Base-by-base conservation (phyloP, 345 rosid species). In the Gossypium raimondii region DNA sequence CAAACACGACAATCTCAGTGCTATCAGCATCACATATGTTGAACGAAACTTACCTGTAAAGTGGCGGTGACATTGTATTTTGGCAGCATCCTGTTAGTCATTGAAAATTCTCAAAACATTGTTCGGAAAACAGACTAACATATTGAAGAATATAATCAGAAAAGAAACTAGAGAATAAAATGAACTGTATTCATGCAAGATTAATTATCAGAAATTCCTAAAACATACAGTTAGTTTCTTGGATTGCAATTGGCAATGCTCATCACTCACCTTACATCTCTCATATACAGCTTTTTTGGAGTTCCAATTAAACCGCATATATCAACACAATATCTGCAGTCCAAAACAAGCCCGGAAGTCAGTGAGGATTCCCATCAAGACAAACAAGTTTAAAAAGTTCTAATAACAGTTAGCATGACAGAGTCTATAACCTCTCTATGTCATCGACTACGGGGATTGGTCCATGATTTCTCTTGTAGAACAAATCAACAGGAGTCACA, bases 401-500 rank as follows among this genome's bases (percentile, higher is more conserved):
- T 25, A 77, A 72, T 11, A 44, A 53, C 51, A 13, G 11, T 4
- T 25, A 44, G 6, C 56, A 70, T n/a, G 63, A 45, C 38, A 72
- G 73, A 3, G 66, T 18, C 25, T 63, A 38, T 57, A 72, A 89
- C 97, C 91, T 90, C 34, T 85, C 83, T 12, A 89, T 76, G 78
- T 92, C 90, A 76, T 89, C 93, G 63, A 91, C 90, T 1, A 90
- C 60, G 2, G 99, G 99, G n/a, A 94, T 89, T 1, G 97, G 98
- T 11, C 98, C 98, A 79, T 92, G 98, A 77, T 90, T 94, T 74
- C 99, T 84, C 89, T 92, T 94, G 85, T 91, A 94, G 85, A 94
- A 94, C 70, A 94, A 79, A 77, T 89, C 89, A 51, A 94, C 90
- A 1, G 98, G 97, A 9, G 98, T 92, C 72, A 91, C 84, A 73